Conservation (phyloP, 176 grass and related monocot species). For the Zoysia pacifica region DNA sequence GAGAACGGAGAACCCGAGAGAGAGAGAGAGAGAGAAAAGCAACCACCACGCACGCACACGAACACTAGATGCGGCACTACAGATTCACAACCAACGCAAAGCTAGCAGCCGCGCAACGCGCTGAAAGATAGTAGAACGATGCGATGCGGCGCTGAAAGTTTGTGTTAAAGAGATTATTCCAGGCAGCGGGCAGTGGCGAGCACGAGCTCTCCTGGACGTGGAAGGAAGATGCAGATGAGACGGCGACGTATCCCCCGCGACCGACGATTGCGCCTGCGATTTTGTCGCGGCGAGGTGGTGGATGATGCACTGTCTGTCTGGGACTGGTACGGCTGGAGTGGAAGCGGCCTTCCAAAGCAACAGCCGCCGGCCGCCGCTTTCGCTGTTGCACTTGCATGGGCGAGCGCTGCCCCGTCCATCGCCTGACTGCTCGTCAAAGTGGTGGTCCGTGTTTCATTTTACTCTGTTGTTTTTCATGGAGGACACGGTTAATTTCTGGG, state of each 20-base stretch:
- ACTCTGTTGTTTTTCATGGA: no score
- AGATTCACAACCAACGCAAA: no score
- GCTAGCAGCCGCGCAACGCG: no score
- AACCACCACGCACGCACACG: slow-evolving; percentile 9
- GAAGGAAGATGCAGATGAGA: neutral
- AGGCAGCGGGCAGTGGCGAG: neutral
- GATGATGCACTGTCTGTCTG: neutral
- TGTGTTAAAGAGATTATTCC: neutral
- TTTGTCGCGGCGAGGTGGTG: slow-evolving; percentile 17
- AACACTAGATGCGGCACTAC: neutral
- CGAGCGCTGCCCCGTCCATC: no score
- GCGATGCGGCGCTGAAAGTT: no score
- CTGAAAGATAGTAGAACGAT: no score
- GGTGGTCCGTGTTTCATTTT: no score
- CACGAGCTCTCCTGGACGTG: neutral
- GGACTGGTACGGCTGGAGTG: slow-evolving; percentile 6
- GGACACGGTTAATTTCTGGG: no score
- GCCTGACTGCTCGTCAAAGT: no score
- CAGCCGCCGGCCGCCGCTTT: neutral
- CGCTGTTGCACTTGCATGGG: neutral
- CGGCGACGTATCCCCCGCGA: neutral
- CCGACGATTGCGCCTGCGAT: slow-evolving; percentile 24
- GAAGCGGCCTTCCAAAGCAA: slow-evolving; percentile 37
- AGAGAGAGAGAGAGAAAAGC: neutral
- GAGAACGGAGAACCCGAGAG: neutral